Percentiles rank a stretch among this genome's conserved stretches.
Evolutionary conservation across 352 stramenopile species (phyloP).

Genomic region (Phytophthora pseudosyringae): DNA sequence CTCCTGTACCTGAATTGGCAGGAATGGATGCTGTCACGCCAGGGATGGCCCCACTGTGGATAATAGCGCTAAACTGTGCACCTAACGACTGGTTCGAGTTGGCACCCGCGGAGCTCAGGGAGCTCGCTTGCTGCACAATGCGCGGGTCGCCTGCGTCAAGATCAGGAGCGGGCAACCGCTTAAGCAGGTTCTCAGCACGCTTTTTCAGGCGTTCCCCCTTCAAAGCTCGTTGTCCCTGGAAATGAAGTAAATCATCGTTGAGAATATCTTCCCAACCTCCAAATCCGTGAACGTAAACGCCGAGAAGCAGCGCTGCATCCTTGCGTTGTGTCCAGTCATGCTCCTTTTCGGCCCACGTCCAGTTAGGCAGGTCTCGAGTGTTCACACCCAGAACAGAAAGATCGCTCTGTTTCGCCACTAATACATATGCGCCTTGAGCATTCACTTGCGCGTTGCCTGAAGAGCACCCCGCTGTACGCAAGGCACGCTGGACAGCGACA

Average conservation of each 20-base stretch:
- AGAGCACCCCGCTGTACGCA: conserved; percentile 54
- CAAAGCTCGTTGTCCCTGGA: conserved; percentile 80
- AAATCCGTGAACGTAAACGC: conserved; percentile 88
- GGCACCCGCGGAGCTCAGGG: conserved; percentile 36
- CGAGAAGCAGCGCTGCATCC: conserved; percentile 79
- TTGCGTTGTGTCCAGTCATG: conserved; percentile 84
- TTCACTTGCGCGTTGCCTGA: conserved; percentile 45
- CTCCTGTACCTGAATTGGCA: conserved; percentile 36
- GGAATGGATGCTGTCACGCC: conserved; percentile 37
- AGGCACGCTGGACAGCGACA: conserved; percentile 78
- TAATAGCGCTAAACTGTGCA: conserved; percentile 80
- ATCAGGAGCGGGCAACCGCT: conserved; percentile 70
- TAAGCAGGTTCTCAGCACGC: conserved; percentile 83
- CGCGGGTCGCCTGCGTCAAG: conserved; percentile 56
- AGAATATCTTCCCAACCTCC: conserved; percentile 88
- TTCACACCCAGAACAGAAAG: conserved; percentile 67
- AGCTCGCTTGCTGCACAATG: conserved; percentile 65
- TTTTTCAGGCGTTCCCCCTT: conserved; percentile 89
- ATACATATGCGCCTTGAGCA: conserved; percentile 70
- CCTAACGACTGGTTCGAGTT: conserved; percentile 68
- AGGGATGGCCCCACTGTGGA: conserved; percentile 55
- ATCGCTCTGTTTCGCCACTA: conserved; percentile 77
- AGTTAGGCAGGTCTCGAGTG: conserved; percentile 66
- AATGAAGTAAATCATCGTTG: conserved; percentile 79
- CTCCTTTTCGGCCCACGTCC: conserved; percentile 83